A percentile compares a stretch with the other conserved stretches of the same genome.
These are phyloP conservation scores for Agaricus subrufescens DNA, from an alignment of 768 basidiomycete genomes.

Conservation along the genomic window DNA sequence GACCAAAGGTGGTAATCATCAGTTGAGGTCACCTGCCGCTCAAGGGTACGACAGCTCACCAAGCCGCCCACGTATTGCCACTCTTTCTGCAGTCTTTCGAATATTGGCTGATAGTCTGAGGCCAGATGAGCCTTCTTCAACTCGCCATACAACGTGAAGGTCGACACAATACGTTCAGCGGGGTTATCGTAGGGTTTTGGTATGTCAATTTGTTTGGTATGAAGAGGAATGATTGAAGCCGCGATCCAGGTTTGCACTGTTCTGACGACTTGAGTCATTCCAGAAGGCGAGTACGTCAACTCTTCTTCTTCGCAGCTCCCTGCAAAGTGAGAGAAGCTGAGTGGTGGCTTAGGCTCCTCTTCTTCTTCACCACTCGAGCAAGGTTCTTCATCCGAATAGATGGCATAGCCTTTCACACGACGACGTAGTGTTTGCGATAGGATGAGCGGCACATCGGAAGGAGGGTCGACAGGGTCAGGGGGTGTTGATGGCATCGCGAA, in stretches of 20 bases:
- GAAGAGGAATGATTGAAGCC: conserved; percentile 27
- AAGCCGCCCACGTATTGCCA: conserved; percentile 66
- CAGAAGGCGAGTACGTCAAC: not conserved
- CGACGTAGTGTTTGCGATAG: conserved; percentile 18
- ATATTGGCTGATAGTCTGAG: conserved; percentile 47
- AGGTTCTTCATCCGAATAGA: conserved; percentile 39
- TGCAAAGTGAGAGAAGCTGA: conserved; percentile 16
- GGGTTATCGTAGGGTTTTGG: conserved; percentile 9
- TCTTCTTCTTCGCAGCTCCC: conserved; percentile 16
- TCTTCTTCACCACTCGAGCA: conserved; percentile 21
- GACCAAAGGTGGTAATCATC: not conserved
- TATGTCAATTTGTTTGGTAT: conserved; percentile 11
- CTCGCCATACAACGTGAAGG: conserved; percentile 54
- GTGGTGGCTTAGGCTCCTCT: conserved; percentile 18
- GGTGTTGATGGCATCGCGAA: conserved; percentile 3
- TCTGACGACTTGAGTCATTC: not conserved
- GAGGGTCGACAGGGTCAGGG: conserved; percentile 11
- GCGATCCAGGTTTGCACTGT: conserved; percentile 24
- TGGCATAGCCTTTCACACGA: conserved; percentile 32
- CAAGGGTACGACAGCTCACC: conserved; percentile 30
- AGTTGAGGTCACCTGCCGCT: not conserved
- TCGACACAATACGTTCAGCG: conserved; percentile 36
- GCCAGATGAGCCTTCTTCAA: conserved; percentile 42
- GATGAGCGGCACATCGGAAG: conserved; percentile 6
- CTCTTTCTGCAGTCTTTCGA: conserved; percentile 46